These are phyloP conservation scores for Scorias spongiosa DNA, from an alignment of 2,329 filamentous ascomycete genomes.

Conservation along the genomic window DNA sequence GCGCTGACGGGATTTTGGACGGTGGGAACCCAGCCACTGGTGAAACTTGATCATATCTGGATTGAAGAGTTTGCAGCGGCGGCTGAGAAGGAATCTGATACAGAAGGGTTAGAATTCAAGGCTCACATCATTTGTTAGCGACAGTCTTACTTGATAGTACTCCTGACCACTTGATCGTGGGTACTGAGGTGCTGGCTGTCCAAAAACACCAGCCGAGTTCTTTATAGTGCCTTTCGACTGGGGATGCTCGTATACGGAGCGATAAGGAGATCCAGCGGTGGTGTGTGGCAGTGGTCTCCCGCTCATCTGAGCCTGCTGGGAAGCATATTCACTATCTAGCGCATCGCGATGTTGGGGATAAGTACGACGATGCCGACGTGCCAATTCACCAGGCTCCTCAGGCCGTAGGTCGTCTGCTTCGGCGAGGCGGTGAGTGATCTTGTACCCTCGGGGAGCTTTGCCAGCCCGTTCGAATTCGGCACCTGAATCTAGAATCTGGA, in stretches of 20 bases:
- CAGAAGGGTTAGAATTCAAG: too few species aligned
- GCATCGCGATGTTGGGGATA: conserved; percentile 2
- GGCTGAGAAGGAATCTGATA: too few species aligned
- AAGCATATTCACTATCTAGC: neutral
- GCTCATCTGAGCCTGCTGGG: neutral
- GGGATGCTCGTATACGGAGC: conserved; percentile 1
- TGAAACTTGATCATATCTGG: neutral
- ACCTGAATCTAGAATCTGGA: neutral
- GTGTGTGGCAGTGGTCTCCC: neutral
- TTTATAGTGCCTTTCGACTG: too few species aligned
- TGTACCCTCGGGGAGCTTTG: conserved; percentile 9
- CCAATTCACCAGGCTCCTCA: conserved; percentile 13
- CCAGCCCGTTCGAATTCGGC: conserved; percentile 10
- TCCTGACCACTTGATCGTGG: too few species aligned
- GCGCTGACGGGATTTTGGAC: neutral
- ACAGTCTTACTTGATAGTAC: too few species aligned
- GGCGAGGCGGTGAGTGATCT: conserved; percentile 15
- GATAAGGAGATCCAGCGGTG: neutral
- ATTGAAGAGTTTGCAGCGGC: neutral
- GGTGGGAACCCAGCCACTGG: neutral
- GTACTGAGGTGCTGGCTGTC: too few species aligned
- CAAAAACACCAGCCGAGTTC: too few species aligned
- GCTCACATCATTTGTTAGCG: too few species aligned
- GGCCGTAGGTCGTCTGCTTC: conserved; percentile 14
- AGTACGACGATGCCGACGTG: neutral